Evolutionary conservation across 2,329 filamentous ascomycete genomes (phyloP).

Genomic region (Dichotomopilus funicola): DNA sequence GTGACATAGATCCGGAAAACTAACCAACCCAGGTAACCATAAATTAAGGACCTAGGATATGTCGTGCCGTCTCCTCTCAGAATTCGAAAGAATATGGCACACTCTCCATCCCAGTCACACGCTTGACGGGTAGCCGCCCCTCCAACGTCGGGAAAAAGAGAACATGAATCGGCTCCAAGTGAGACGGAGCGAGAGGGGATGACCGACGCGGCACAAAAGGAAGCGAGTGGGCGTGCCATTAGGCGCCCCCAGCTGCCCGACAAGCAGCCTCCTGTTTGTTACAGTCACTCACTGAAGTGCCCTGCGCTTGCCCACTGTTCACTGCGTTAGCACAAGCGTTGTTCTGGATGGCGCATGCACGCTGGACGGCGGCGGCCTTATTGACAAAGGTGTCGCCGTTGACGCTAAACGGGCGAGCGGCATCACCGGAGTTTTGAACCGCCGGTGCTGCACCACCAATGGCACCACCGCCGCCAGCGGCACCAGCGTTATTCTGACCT

Average conservation of each 20-base stretch:
- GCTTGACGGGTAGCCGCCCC: neutral
- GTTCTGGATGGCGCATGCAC: slow-evolving; percentile 58
- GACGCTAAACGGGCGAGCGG: slow-evolving; percentile 47
- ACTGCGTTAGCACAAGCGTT: slow-evolving; percentile 52
- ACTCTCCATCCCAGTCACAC: slow-evolving; percentile 7
- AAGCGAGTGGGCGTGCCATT: slow-evolving; percentile 4
- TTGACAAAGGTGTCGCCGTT: slow-evolving; percentile 53
- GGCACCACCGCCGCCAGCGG: slow-evolving; percentile 31
- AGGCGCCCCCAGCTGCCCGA: slow-evolving; percentile 25
- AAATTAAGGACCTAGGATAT: slow-evolving; percentile 4
- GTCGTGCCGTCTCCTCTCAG: slow-evolving; percentile 1
- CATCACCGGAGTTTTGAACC: slow-evolving; percentile 42
- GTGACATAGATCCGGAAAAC: neutral
- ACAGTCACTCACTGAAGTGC: slow-evolving; percentile 45
- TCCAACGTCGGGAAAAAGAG: neutral
- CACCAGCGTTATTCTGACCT: neutral
- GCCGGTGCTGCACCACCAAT: slow-evolving; percentile 48
- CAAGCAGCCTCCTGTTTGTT: slow-evolving; percentile 46
- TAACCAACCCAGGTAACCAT: neutral
- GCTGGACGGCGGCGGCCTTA: slow-evolving; percentile 48
- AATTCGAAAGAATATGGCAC: slow-evolving; percentile 10
- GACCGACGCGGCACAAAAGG: slow-evolving; percentile 3
- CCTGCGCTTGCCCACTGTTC: slow-evolving; percentile 41
- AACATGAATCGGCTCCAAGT: neutral
- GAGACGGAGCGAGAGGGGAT: slow-evolving; percentile 4